Base-by-base conservation (phyloP, 345 rosid genomes). In the Brassica napus region DNA sequence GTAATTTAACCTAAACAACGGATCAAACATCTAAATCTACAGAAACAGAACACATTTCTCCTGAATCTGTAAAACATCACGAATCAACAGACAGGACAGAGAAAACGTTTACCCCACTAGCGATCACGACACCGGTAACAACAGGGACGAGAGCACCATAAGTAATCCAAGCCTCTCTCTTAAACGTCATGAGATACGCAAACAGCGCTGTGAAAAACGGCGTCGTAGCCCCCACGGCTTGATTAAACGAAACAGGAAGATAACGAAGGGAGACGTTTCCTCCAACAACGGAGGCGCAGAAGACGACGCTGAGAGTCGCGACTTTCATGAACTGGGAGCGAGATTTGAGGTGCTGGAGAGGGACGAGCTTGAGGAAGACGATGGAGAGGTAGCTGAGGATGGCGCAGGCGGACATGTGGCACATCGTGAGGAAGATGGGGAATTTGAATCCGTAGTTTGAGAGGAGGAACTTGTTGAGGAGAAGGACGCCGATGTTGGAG, bases 201-300 rank as follows among this genome's bases (percentile, higher is more conserved):
- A 92, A 92, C 28, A 94, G 72, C 9, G 97, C 97, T 1, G 97
- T 94, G 83, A 90, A 94, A 80, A 92, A 90, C 0, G 97, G 97
- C 4, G 98, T 92, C 37, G 97, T 92, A 18, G 98, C 98, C 30
- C 98, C 97, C 11, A 92, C 97, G 31, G 97, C 98, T 82, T 92
- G 98, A 63, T 94, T 94, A 80, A 94, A 94, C 3, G 96, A 90
- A 3, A 92, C 96, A 0, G 98, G 97, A 62, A 94, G 90, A 81
- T 85, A 94, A 39, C 96, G 85, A 10, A 94, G 87, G 0, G 97
- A 92, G 11, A 94, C 87, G 65, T 94, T 94, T 6, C 98, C 97
- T 3, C 98, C 97, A 8, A 92, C 98, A 35, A 94, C 97, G n/a
- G 97, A 94, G 42, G 84, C 91, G 68, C 98, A 94, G 58, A 94